These are phyloP conservation scores for Phytophthora aleatoria DNA, from an alignment of 352 stramenopile genomes.

Conservation along the genomic window DNA sequence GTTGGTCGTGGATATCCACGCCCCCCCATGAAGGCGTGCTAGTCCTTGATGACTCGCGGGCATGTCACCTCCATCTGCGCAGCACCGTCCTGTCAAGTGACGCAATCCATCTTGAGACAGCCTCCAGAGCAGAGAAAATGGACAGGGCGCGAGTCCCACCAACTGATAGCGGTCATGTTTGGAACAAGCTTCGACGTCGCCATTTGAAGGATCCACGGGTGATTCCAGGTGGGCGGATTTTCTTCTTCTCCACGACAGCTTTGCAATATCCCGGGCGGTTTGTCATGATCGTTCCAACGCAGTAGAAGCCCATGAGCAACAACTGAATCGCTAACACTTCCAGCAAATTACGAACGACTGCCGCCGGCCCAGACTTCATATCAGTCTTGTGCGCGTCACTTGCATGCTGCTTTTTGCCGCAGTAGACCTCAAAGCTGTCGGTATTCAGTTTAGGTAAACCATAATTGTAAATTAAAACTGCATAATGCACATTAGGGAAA, in stretches of 20 bases:
- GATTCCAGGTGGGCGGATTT: too few species aligned
- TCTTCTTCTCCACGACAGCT: neutral
- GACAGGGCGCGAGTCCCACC: too few species aligned
- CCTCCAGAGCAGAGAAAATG: too few species aligned
- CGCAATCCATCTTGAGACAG: too few species aligned
- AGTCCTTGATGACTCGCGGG: too few species aligned
- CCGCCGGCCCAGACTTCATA: neutral
- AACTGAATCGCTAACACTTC: neutral
- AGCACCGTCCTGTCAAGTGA: too few species aligned
- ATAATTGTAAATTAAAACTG: neutral
- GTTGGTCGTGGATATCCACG: too few species aligned
- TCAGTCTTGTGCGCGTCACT: neutral
- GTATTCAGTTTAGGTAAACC: conserved; percentile 8
- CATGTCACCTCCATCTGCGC: too few species aligned
- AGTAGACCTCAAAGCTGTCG: conserved; percentile 14
- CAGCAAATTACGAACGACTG: neutral
- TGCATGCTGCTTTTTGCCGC: conserved; percentile 3
- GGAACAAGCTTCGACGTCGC: too few species aligned
- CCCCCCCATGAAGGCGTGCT: too few species aligned
- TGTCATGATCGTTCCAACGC: neutral
- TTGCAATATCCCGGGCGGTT: neutral
- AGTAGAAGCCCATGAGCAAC: neutral
- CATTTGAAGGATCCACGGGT: too few species aligned
- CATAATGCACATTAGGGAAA: conserved; percentile 15
- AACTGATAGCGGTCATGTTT: too few species aligned